Evolutionary conservation across 2,329 filamentous ascomycete genomes (phyloP).

Genomic region (Raffaelea albimanens): DNA sequence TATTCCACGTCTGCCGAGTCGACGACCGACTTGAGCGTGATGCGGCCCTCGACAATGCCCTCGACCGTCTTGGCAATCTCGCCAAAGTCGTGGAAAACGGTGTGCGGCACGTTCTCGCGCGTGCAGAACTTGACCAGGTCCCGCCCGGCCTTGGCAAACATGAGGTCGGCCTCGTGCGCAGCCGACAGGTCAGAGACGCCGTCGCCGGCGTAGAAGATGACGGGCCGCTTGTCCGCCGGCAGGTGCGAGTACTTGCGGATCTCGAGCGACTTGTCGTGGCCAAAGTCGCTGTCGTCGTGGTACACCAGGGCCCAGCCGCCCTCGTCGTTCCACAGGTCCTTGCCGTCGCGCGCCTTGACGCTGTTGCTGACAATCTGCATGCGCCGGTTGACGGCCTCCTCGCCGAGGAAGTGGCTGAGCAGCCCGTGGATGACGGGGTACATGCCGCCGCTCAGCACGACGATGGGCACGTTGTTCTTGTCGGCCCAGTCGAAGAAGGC

Average conservation of each 20-base stretch:
- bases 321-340: slow-evolving; percentile 30
- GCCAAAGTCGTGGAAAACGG: slow-evolving; percentile 51
- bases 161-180: slow-evolving; percentile 81
- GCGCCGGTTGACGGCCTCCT: slow-evolving; percentile 54
- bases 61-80: slow-evolving; percentile 13
- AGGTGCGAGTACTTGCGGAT: slow-evolving; percentile 78
- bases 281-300: slow-evolving; percentile 81
- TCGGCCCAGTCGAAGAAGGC: slow-evolving; percentile 80
- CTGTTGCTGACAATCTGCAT: slow-evolving; percentile 90
- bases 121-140: slow-evolving; percentile 16
- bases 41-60: slow-evolving; percentile 14
- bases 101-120: slow-evolving; percentile 36
- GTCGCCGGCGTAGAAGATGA: slow-evolving; percentile 90
- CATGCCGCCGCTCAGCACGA: slow-evolving; percentile 91
- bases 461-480: slow-evolving; percentile 77
- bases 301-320: slow-evolving; percentile 80
- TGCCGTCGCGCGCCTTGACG: slow-evolving; percentile 65
- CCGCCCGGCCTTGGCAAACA: slow-evolving; percentile 88
- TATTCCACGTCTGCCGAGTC: too few relatives aligned
- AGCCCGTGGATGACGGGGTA: slow-evolving; percentile 79
- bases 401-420: slow-evolving; percentile 69
- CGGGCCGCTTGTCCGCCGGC: slow-evolving; percentile 59
- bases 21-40: slow-evolving; percentile 10
- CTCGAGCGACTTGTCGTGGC: slow-evolving; percentile 94
- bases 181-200: slow-evolving; percentile 89